These are phyloP conservation scores for Stephanocyclus meneghinianus DNA, from an alignment of 352 stramenopile species.

Conservation along the genomic window DNA sequence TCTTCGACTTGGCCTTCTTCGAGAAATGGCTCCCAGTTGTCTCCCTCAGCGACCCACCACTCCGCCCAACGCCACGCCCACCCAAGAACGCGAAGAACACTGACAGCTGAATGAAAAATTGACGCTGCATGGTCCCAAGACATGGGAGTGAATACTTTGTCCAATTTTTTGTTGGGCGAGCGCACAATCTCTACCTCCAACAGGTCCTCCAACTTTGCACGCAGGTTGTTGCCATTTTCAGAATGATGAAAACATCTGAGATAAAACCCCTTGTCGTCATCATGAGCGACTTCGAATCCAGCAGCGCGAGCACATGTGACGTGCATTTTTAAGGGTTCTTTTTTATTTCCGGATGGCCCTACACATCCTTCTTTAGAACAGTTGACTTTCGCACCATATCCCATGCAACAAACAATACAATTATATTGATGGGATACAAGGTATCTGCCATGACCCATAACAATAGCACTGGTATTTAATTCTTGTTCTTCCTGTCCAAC, in stretches of 20 bases:
- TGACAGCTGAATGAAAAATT: constrained; percentile 69
- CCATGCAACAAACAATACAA: constrained; percentile 73
- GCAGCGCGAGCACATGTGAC: constrained; percentile 77
- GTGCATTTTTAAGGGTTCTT: constrained; percentile 54
- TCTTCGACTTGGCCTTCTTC: constrained; percentile 69
- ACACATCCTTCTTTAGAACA: constrained; percentile 57
- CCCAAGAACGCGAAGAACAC: constrained; percentile 67
- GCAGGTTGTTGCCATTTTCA: constrained; percentile 64
- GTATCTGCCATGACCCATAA: constrained; percentile 66
- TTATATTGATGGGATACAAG: constrained; percentile 54
- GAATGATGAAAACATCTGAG: constrained; percentile 75
- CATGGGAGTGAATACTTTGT: constrained; percentile 40
- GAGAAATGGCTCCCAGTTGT: constrained; percentile 78
- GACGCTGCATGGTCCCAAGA: constrained; percentile 61
- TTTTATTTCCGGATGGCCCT: constrained; percentile 33
- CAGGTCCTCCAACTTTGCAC: constrained; percentile 78
- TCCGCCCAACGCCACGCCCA: constrained; percentile 84
- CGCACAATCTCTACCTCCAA: constrained; percentile 73
- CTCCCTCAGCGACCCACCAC: constrained; percentile 78
- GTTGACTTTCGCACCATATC: constrained; percentile 63
- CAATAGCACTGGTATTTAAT: constrained; percentile 59
- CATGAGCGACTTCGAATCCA: constrained; percentile 65
- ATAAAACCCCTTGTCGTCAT: constrained; percentile 29
- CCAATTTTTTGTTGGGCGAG: constrained; percentile 32
- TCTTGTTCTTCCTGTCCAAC: constrained; percentile 30